Evolutionary conservation across 2,329 filamentous ascomycete genomes (phyloP), one percentile per base, ranked within the genome.

Genomic region (Sordariomycetes sp.): DNA sequence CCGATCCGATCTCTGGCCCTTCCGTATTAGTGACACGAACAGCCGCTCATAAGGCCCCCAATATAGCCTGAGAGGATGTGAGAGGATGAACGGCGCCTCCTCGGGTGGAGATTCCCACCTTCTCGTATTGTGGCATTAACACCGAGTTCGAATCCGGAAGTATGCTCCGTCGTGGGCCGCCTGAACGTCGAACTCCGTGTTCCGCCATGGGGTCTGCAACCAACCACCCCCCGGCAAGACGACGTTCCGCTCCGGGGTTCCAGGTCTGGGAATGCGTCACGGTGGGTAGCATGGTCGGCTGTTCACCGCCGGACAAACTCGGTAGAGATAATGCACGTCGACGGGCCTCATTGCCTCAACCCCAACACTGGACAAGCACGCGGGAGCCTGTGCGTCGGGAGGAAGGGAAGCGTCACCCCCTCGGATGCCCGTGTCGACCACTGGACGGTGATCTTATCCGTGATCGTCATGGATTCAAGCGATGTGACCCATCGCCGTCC

Each of bases 401-500:
- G 5, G n/a, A 24, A 50, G 40, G 40, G 40, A n/a, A 46, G 16
- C 16, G n/a, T 14, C 7, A 1, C 10, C 3, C 46, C 4, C 4
- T 32, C 8, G 28, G 28, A 32, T 4, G 28, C 28, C 28, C 28
- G 28, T 32, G 28, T 32, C 28, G 28, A 32, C 28, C 28, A 32
- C 28, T 32, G 28, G 28, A 32, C 28, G 55, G 55, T 20, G 20
- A 57, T 57, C 28, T 25, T 52, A 52, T 24, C 55, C 55, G 48
- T 52, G 55, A 53, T 53, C 46, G 55, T 52, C 34, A 35, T 25
- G 43, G 28, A 50, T 35, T n/a, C 46, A 52, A 51, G 46, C 34
- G 46, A 57, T 57, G 55, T 52, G 24, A 57, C 55, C 22, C 55
- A 40, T 53, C 14, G n/a, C 22, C 34, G 34, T 20, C 22, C 48